Base-by-base conservation (phyloP, 169 alveolate species). In the Plasmodium coatneyi region DNA sequence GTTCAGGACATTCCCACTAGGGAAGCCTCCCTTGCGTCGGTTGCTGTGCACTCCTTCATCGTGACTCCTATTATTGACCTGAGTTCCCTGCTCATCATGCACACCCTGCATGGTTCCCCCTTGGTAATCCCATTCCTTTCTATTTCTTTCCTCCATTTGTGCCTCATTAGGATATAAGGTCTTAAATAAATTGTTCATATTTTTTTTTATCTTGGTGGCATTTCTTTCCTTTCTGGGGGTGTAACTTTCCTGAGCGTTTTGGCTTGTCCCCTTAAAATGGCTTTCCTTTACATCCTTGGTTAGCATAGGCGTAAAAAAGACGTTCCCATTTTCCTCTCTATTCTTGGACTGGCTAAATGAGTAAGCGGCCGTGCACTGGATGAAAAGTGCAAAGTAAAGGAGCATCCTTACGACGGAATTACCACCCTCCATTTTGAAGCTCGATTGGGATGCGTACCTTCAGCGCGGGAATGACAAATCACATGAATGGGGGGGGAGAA, bases 151-250 rank as follows among this genome's bases (percentile, higher is more conserved):
- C 22, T 74, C 52, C 54, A 41, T 43, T 16, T 87, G 52, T 43
- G 70, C 54, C 4, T 87, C 93, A 46, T n/a, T 78, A 1, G 93
- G 89, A 34, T 78, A 87, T 71, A 87, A 46, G 1, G 93, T 78
- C 19, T 71, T 78, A 71, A 43, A 78, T 34, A 87, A 78, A 12
- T 66, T 87, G 46, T 87, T 78, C 80, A 78, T 25, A 39, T 87
- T 78, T 80, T 60, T 78, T 43, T 80, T 76, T 28, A 78, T 78
- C 80, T 87, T 87, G 19, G 70, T 39, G 32, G 25, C 19, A 87
- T 66, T 39, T 43, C 46, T 87, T 41, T 78, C 87, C 28, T 52
- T 78, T 70, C 76, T 83, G 16, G 70, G 19, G 30, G 66, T 83
- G 41, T 12, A 52, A 52, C 32, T 19, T 32, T 71, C 49, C 1